Evolutionary conservation across 768 basidiomycete species (phyloP).

Genomic region (Trichaptum fuscoviolaceum): DNA sequence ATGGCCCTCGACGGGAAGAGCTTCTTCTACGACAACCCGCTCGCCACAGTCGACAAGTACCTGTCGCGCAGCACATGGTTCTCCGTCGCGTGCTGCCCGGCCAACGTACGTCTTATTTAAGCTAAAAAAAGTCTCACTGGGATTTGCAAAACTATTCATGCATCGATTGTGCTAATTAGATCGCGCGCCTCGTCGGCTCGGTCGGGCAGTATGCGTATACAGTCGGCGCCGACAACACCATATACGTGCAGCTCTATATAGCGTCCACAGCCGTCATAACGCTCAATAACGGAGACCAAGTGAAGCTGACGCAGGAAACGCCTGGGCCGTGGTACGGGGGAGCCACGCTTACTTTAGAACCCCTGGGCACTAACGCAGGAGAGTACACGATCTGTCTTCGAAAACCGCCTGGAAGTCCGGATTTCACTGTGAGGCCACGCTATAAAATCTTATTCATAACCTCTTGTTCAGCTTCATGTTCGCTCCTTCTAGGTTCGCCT

Average conservation of each 20-base stretch:
- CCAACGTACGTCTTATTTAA: constrained; percentile 11
- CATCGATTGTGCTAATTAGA: constrained; percentile 6
- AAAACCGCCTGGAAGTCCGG: constrained; percentile 10
- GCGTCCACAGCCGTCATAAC: constrained; percentile 8
- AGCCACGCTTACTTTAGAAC: constrained; percentile 6
- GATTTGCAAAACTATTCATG: background rate
- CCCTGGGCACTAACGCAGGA: background rate
- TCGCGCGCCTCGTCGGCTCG: constrained; percentile 12
- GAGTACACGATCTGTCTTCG: constrained; percentile 8
- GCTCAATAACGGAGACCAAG: constrained; percentile 5
- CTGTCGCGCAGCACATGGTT: constrained; percentile 16
- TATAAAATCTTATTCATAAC: too few relatives aligned
- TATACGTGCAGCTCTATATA: constrained; percentile 15
- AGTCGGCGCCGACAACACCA: constrained; percentile 7
- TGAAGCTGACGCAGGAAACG: constrained; percentile 10
- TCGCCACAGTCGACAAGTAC: constrained; percentile 15
- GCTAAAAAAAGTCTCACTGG: too few relatives aligned
- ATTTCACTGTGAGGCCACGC: constrained; percentile 10
- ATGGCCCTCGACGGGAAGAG: constrained; percentile 16
- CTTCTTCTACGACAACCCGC: constrained; percentile 21
- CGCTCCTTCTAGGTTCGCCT: background rate
- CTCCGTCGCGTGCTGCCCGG: constrained; percentile 20
- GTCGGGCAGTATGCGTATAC: constrained; percentile 17
- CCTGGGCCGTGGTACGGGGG: constrained; percentile 14
- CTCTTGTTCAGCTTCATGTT: background rate